phyloP scores from a whole-genome alignment of 2,329 filamentous ascomycete species.

The Penicillium sp. region DNA sequence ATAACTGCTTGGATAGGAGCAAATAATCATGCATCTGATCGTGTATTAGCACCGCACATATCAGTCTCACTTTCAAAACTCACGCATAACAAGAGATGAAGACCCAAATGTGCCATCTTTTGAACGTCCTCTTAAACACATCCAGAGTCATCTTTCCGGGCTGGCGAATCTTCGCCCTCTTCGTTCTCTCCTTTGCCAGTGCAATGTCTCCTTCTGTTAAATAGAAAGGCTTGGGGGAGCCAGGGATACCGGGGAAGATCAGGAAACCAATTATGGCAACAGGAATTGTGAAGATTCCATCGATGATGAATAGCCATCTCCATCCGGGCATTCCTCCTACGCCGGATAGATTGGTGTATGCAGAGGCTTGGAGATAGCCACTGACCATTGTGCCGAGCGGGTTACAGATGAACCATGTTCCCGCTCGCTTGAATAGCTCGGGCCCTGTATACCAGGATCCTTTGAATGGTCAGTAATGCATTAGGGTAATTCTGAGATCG shows the following conservation, averaged over 20 bases:
- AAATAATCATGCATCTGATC: slow-evolving; percentile 48
- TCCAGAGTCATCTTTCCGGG: slow-evolving; percentile 46
- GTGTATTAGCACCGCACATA: not conserved
- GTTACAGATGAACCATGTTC: slow-evolving; percentile 57
- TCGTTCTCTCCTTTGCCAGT: slow-evolving; percentile 38
- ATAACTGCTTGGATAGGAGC: slow-evolving; percentile 48
- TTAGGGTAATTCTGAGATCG: not conserved
- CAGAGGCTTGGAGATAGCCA: slow-evolving; percentile 59
- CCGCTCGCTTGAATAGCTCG: slow-evolving; percentile 57
- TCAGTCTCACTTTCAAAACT: slow-evolving; percentile 23
- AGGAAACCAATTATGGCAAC: slow-evolving; percentile 58
- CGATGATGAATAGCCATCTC: slow-evolving; percentile 62
- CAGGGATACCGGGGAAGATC: slow-evolving; percentile 48
- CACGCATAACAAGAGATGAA: slow-evolving; percentile 54
- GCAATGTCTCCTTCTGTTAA: slow-evolving; percentile 38
- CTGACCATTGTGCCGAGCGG: slow-evolving; percentile 59
- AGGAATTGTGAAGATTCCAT: slow-evolving; percentile 59
- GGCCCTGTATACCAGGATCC: slow-evolving; percentile 47
- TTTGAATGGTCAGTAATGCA: slow-evolving; percentile 1
- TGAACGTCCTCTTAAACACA: slow-evolving; percentile 49
- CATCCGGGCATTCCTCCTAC: slow-evolving; percentile 53
- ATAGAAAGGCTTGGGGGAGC: slow-evolving; percentile 44
- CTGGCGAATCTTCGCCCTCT: slow-evolving; percentile 30
- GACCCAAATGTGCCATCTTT: slow-evolving; percentile 56
- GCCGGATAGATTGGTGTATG: slow-evolving; percentile 56